phyloP scores from a whole-genome alignment of 2,329 filamentous ascomycete species.

The Thielaviopsis euricoi region DNA sequence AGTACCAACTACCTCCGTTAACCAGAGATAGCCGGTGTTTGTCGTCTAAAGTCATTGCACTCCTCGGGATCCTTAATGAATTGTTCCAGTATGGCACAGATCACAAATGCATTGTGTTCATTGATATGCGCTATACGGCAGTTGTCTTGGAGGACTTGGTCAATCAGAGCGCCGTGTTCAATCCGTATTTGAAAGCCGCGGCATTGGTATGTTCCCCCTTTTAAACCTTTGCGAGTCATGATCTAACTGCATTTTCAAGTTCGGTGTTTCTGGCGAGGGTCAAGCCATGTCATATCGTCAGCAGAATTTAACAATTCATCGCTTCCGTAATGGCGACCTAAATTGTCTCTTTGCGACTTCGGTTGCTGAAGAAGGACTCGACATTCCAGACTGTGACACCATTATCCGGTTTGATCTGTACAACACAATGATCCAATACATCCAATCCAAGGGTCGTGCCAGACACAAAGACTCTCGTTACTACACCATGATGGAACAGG shows the following conservation, averaged over 20 bases:
- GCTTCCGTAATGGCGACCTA: conserved; percentile 39
- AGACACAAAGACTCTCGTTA: conserved; percentile 64
- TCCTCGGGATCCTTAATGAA: conserved; percentile 42
- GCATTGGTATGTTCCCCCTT: conserved; percentile 35
- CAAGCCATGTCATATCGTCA: conserved; percentile 48
- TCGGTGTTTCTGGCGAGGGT: background rate
- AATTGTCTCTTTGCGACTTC: conserved; percentile 54
- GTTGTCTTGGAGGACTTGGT: conserved; percentile 56
- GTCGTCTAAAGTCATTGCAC: conserved; percentile 55
- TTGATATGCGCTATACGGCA: conserved; percentile 63
- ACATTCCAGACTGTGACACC: conserved; percentile 51
- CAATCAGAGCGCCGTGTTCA: conserved; percentile 32
- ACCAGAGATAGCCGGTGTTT: conserved; percentile 22
- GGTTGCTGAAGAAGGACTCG: conserved; percentile 50
- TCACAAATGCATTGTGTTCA: conserved; percentile 73
- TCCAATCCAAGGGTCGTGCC: conserved; percentile 82
- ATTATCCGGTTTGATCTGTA: conserved; percentile 73
- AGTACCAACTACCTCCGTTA: background rate
- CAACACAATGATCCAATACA: conserved; percentile 79
- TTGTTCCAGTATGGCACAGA: conserved; percentile 44
- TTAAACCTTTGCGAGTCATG: conserved; percentile 11
- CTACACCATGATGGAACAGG: conserved; percentile 64
- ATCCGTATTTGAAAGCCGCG: conserved; percentile 41
- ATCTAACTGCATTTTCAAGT: conserved; percentile 17
- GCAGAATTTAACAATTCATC: conserved; percentile 57